Evolutionary conservation across 345 rosid genomes (phyloP).

Genomic region (Xanthoceras sorbifolium): DNA sequence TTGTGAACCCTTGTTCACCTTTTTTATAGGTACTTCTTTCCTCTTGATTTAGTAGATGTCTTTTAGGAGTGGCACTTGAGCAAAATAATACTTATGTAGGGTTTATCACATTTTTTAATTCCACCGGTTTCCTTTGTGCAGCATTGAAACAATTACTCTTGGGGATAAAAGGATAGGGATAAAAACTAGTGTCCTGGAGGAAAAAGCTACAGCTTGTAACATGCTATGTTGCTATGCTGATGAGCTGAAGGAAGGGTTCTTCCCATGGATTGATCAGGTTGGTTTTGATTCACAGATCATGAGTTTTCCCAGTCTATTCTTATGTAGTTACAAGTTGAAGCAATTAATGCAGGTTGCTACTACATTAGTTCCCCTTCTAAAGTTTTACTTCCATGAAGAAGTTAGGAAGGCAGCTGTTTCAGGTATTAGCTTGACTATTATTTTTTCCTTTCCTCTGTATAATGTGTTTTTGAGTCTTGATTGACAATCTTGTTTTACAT

Average conservation of each 20-base stretch:
- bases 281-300: not conserved
- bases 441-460: constrained; percentile 7
- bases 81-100: not conserved
- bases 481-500: not conserved
- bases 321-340: constrained; percentile 2
- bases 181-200: constrained; percentile 60
- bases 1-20: not conserved
- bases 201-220: constrained; percentile 70
- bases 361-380: constrained; percentile 68
- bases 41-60: not conserved
- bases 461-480: constrained; percentile 10
- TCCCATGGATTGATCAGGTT: constrained; percentile 64
- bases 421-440: constrained; percentile 39
- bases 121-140: constrained; percentile 21
- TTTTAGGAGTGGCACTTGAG: not conserved
- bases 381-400: constrained; percentile 76
- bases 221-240: constrained; percentile 71
- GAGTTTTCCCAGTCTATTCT: constrained; percentile 3
- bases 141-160: constrained; percentile 76
- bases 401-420: constrained; percentile 84
- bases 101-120: not conserved
- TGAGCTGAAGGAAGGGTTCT: constrained; percentile 65
- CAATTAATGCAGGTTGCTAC: constrained; percentile 55
- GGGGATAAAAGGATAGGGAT: constrained; percentile 79
- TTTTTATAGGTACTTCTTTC: not conserved